Evolutionary conservation across 345 rosid genomes (phyloP).

Genomic region (Hirschfeldia incana): DNA sequence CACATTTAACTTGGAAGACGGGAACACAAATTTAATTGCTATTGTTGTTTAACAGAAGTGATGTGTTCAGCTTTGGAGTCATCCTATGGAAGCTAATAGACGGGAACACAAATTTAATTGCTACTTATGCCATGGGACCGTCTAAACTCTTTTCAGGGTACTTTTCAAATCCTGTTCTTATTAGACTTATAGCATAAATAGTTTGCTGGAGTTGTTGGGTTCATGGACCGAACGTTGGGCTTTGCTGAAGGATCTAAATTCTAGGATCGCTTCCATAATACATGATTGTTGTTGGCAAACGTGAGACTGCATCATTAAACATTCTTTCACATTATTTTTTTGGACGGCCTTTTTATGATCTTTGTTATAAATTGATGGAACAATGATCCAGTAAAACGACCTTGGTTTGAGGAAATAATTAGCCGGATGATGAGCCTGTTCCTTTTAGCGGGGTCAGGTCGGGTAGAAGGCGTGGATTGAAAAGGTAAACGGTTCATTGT

Average conservation of each 20-base stretch:
- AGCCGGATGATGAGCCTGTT: slow-evolving; percentile 50
- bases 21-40: neutral
- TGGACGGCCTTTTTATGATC: neutral
- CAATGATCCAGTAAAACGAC: slow-evolving; percentile 68
- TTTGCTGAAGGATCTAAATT: slow-evolving; percentile 67
- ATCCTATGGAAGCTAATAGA: slow-evolving; percentile 73
- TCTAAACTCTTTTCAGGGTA: slow-evolving; percentile 66
- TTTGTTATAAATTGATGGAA: neutral
- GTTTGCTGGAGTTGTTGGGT: slow-evolving; percentile 89
- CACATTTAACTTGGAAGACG: neutral
- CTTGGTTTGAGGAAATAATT: slow-evolving; percentile 72
- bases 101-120: slow-evolving; percentile 36
- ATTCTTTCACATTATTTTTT: neutral
- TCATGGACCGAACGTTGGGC: slow-evolving; percentile 85
- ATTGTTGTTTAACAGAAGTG: slow-evolving; percentile 55
- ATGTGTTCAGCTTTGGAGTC: slow-evolving; percentile 83
- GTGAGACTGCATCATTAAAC: slow-evolving; percentile 31
- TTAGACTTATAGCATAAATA: slow-evolving; percentile 2
- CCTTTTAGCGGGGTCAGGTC: slow-evolving; percentile 37
- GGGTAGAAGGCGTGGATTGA: slow-evolving; percentile 31
- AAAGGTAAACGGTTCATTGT: neutral
- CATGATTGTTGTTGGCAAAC: slow-evolving; percentile 82
- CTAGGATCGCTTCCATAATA: slow-evolving; percentile 62
- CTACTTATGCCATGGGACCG: slow-evolving; percentile 72
- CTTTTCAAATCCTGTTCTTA: neutral